phyloP scores from a whole-genome alignment of 257 asterid species.

The Cordia subcordata region DNA sequence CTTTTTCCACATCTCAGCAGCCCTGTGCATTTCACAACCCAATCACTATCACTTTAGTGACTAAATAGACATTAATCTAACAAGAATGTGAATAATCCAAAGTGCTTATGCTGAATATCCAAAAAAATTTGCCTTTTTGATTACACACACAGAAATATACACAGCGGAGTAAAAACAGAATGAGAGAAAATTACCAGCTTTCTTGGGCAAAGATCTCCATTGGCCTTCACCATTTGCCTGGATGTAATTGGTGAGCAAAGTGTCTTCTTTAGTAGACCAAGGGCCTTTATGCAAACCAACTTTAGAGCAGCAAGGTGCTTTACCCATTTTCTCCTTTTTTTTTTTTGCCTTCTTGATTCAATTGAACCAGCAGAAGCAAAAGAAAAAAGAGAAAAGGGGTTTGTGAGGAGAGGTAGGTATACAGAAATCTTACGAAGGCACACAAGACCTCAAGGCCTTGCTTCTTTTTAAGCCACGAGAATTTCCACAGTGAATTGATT shows the following conservation, averaged over 20 bases:
- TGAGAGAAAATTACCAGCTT: constrained; percentile 33
- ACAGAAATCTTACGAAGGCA: not conserved
- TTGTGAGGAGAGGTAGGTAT: not conserved
- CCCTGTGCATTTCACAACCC: constrained; percentile 24
- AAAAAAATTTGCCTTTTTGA: not conserved
- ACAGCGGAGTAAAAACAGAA: too few relatives aligned
- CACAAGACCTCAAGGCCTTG: not conserved
- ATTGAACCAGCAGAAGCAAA: not conserved
- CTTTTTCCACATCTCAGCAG: constrained; percentile 76
- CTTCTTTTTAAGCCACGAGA: not conserved
- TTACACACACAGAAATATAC: too few relatives aligned
- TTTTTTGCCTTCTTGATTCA: not conserved
- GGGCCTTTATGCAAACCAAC: constrained; percentile 48
- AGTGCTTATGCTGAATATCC: too few relatives aligned
- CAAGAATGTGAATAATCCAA: too few relatives aligned
- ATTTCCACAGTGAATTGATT: not conserved
- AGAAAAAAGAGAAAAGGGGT: not conserved
- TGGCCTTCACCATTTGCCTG: constrained; percentile 53
- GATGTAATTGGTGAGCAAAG: constrained; percentile 33
- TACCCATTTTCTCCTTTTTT: constrained; percentile 29
- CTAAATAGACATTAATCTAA: not conserved
- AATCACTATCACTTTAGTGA: not conserved
- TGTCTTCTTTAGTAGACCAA: constrained; percentile 54
- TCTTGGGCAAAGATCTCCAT: constrained; percentile 54
- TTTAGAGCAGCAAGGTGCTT: constrained; percentile 54